Evolutionary conservation across 1,139 yeast genomes (phyloP).

Genomic region (Debaryomyces udenii): DNA sequence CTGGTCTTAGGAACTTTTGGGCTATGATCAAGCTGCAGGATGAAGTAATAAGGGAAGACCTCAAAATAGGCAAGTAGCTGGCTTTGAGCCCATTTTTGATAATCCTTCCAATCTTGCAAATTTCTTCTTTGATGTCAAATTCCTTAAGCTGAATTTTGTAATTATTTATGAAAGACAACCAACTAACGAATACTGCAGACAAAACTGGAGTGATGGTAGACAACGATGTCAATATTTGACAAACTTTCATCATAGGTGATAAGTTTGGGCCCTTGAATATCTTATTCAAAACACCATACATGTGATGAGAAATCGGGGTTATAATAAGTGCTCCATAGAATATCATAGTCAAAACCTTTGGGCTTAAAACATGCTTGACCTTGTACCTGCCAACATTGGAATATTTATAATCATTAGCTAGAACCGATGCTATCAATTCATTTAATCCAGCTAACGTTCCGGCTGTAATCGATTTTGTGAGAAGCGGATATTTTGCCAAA

Average conservation of each 20-base stretch:
- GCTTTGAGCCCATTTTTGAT: constrained; percentile 45
- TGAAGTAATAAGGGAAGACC: constrained; percentile 66
- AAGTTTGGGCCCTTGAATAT: constrained; percentile 45
- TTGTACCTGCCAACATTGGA: constrained; percentile 16
- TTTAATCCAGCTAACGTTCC: constrained; percentile 60
- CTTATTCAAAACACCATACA: constrained; percentile 50
- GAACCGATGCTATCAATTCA: constrained; percentile 57
- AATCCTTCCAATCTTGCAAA: constrained; percentile 21
- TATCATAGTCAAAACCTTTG: constrained; percentile 65
- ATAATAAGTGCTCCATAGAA: constrained; percentile 69
- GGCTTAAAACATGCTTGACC: constrained; percentile 43
- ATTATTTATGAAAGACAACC: constrained; percentile 52
- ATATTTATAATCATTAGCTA: constrained; percentile 49
- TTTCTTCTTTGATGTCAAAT: constrained; percentile 21
- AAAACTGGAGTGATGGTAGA: constrained; percentile 66
- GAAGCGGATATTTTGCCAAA: constrained; percentile 53
- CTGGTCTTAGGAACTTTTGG: constrained; percentile 72
- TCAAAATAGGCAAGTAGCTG: constrained; percentile 59
- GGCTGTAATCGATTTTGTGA: constrained; percentile 64
- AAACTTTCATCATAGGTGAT: constrained; percentile 42
- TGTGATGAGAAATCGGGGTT: constrained; percentile 75
- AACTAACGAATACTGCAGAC: constrained; percentile 57
- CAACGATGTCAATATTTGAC: constrained; percentile 64
- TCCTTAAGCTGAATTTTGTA: constrained; percentile 20
- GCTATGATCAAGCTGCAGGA: constrained; percentile 67